phyloP scores from a whole-genome alignment of 345 rosid species.

The Eucalyptus caleyi region DNA sequence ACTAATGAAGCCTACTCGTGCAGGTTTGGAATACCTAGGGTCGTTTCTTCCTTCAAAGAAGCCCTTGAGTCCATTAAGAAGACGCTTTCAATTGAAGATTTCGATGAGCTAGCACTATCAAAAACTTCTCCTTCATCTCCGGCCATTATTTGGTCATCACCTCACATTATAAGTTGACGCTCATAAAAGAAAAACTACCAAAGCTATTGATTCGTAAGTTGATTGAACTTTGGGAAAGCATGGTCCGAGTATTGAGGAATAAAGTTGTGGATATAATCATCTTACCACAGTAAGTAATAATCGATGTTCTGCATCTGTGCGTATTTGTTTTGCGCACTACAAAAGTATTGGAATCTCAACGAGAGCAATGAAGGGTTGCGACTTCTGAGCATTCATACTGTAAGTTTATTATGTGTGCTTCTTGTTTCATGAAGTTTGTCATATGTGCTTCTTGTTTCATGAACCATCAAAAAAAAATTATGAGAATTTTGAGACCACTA shows the following conservation, averaged over 20 bases:
- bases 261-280: background rate
- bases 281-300: background rate
- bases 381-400: background rate
- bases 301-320: background rate
- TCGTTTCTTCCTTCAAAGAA: background rate
- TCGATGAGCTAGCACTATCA: conserved; percentile 7
- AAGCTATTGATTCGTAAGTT: background rate
- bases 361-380: background rate
- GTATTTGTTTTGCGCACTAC: background rate
- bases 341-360: background rate
- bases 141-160: background rate
- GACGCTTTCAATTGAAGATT: conserved; percentile 6
- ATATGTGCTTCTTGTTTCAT: background rate
- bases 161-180: background rate
- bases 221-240: background rate
- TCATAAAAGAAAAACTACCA: background rate
- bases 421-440: background rate
- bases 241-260: background rate
- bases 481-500: too few relatives aligned
- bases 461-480: background rate
- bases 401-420: background rate
- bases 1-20: background rate
- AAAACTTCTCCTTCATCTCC: background rate
- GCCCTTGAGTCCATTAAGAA: conserved; percentile 9
- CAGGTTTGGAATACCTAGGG: background rate